phyloP scores from a whole-genome alignment of 495 filamentous ascomycete species.

The Hyaloscypha hepaticicola region DNA sequence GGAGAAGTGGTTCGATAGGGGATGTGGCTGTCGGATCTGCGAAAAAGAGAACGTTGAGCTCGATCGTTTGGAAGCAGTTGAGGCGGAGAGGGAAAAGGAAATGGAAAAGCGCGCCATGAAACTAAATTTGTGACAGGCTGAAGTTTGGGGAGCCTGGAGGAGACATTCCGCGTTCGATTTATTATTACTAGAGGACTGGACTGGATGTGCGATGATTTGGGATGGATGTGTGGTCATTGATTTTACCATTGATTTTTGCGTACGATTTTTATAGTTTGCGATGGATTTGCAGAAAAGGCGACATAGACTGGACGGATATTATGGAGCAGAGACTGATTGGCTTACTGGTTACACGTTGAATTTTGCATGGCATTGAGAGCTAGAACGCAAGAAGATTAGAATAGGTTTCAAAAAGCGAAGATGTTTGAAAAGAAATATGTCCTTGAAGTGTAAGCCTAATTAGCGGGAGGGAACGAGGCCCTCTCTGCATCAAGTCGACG shows the following conservation, averaged over 20 bases:
- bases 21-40: slow-evolving; percentile 28
- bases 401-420: background rate
- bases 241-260: background rate
- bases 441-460: too few species aligned
- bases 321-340: background rate
- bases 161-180: background rate
- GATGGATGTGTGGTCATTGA: background rate
- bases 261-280: background rate
- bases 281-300: background rate
- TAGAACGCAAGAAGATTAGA: background rate
- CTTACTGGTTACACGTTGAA: background rate
- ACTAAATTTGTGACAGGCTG: background rate
- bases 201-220: background rate
- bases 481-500: too few species aligned
- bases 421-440: background rate
- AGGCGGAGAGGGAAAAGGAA: background rate
- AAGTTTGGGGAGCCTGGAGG: background rate
- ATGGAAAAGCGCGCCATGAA: background rate
- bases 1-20: slow-evolving; percentile 25
- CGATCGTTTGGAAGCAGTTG: background rate
- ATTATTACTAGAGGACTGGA: background rate
- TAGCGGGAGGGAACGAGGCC: too few species aligned
- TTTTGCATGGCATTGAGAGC: background rate
- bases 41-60: slow-evolving; percentile 19
- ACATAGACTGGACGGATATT: background rate